Conservation (phyloP, 2,329 filamentous ascomycete genomes). For the Neofusicoccum umdonicola region DNA sequence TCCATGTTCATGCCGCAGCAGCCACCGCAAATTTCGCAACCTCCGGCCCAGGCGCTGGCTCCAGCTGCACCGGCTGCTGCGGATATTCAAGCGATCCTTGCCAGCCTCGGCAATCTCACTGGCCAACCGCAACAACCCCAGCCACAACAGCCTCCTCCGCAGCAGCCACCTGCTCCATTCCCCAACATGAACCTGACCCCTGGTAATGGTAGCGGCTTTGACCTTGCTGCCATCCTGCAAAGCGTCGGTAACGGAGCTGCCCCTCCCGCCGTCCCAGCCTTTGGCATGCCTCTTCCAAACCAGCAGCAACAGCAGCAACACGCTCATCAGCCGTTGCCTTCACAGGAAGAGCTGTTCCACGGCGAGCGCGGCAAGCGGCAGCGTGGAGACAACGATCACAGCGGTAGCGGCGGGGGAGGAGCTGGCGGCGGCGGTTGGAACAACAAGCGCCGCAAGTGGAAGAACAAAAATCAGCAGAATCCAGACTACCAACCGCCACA, state of each 20-base stretch:
- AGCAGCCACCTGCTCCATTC: conserved; percentile 2
- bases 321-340: conserved; percentile 6
- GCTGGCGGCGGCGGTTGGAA: conserved; percentile 24
- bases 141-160: conserved; percentile 3
- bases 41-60: conserved; percentile 22
- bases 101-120: conserved; percentile 24
- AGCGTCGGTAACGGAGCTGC: conserved; percentile 3
- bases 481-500: conserved; percentile 35
- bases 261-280: conserved; percentile 10
- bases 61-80: conserved; percentile 16
- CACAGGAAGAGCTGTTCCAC: conserved; percentile 18
- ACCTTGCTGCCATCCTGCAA: conserved; percentile 19
- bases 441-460: conserved; percentile 41
- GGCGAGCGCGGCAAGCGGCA: conserved; percentile 31
- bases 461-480: conserved; percentile 62
- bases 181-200: background rate
- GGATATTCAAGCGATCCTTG: conserved; percentile 21
- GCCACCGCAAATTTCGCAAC: conserved; percentile 14
- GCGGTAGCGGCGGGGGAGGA: conserved; percentile 23
- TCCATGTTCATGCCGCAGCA: conserved; percentile 20
- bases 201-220: conserved; percentile 16
- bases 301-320: background rate
- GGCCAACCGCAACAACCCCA: conserved; percentile 22
- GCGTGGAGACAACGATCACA: conserved; percentile 27
- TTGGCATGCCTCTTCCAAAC: conserved; percentile 11